Evolutionary conservation across 176 grass and related monocot species (phyloP), one percentile per base, ranked within the genome.

Genomic region (Ensete ventricosum): DNA sequence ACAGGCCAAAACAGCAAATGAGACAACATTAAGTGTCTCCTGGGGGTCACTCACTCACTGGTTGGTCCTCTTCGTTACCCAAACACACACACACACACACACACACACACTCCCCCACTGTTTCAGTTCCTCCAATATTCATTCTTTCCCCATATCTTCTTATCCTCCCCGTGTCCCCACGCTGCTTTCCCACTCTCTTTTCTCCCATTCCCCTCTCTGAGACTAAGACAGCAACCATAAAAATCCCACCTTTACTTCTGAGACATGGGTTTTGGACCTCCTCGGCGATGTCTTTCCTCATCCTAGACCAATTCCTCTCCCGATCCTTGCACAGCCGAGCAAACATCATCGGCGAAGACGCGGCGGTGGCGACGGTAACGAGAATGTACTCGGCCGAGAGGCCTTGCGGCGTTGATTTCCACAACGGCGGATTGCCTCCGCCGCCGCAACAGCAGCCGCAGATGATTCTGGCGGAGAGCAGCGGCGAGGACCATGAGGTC

Each of bases 401-500:
- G 48, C 69, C 78, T 17, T 55, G 69, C 1, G 55, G 67, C 55
- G 78, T 54, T 25, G 69, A 73, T 34, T 80, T 63, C 69, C 73
- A 64, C 55, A 63, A 64, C 24, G 67, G 24, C 58, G 80, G 74
- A 2, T 83, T 87, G 26, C 73, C 80, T 52, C 69, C 84, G 88
- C 79, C 67, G 68, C 76, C 79, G 71, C 63, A 76, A 75, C 84
- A 85, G 68, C 87, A 82, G 11, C 85, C 84, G 71, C 88, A 64
- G 55, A 73, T 80, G 78, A 53, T 80, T 53, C 43, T 80, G 57
- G 49, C 82, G 53, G 91, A 93, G 74, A 89, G 91, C 74, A 89
- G 91, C 63, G 82, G 78, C 58, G 95, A 99, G 78, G 88, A 89
- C 78, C 84, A 78, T 66, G 83, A 81, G 53, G 81, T 79, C 12